These are phyloP conservation scores for Oryza glumipatula DNA, from an alignment of 176 grass and related monocot genomes.

Conservation along the genomic window DNA sequence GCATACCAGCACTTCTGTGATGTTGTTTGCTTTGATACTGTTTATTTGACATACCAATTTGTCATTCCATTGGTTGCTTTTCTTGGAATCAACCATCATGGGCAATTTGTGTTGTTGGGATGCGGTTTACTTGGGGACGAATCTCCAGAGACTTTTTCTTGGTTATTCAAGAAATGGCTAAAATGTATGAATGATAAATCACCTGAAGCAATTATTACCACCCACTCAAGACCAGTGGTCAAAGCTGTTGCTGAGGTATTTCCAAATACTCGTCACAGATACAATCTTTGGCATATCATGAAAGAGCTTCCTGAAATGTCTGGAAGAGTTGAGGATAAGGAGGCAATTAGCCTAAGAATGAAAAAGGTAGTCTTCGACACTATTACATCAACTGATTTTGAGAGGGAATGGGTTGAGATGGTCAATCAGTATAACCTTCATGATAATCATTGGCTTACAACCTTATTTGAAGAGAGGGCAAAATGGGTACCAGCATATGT, in stretches of 20 bases:
- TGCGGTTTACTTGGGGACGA: constrained; percentile 83
- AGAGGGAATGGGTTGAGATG: constrained; percentile 86
- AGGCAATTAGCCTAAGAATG: constrained; percentile 80
- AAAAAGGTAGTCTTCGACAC: constrained; percentile 83
- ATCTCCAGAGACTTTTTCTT: constrained; percentile 75
- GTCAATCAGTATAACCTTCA: constrained; percentile 69
- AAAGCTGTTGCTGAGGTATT: constrained; percentile 71
- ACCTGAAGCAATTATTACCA: constrained; percentile 80
- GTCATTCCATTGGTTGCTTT: constrained; percentile 76
- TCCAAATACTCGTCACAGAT: constrained; percentile 66
- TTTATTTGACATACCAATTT: constrained; percentile 76
- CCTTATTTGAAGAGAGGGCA: constrained; percentile 71
- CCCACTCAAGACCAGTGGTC: constrained; percentile 63
- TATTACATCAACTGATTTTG: constrained; percentile 71
- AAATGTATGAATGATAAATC: constrained; percentile 85
- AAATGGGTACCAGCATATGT: constrained; percentile 88
- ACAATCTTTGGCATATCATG: constrained; percentile 92
- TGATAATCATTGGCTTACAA: constrained; percentile 69
- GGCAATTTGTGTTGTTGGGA: constrained; percentile 82
- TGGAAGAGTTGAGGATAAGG: constrained; percentile 80
- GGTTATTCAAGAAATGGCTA: constrained; percentile 86
- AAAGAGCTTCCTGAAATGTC: constrained; percentile 93
- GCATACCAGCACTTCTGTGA: constrained; percentile 79
- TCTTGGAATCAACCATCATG: constrained; percentile 89
- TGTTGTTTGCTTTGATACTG: constrained; percentile 81